These are phyloP conservation scores for Oenanthe javanica DNA, from an alignment of 140 eudicot genomes.

Conservation along the genomic window DNA sequence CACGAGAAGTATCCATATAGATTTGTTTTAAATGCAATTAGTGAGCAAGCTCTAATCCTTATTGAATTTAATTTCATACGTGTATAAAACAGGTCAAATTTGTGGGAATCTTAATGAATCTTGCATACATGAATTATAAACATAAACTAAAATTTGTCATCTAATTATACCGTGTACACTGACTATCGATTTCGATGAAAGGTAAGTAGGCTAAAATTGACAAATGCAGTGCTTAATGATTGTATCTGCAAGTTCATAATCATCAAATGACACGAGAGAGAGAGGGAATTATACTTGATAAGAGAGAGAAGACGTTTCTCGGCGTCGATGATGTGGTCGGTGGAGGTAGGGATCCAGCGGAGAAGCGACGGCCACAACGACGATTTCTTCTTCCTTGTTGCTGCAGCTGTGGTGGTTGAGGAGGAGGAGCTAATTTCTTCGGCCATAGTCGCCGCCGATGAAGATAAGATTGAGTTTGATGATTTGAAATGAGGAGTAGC, in stretches of 20 bases:
- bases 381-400: conserved; percentile 24
- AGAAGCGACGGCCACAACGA: conserved; percentile 66
- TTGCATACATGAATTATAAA: neutral
- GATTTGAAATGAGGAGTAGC: conserved; percentile 12
- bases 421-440: conserved; percentile 36
- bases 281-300: conserved; percentile 43
- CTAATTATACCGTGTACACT: neutral
- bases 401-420: conserved; percentile 17
- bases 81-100: neutral
- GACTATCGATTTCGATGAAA: neutral
- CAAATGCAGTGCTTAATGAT: too few species aligned
- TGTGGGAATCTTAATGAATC: neutral
- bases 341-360: conserved; percentile 90
- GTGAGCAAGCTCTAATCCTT: neutral
- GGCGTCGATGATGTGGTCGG: conserved; percentile 76
- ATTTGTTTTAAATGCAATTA: neutral
- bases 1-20: neutral
- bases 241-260: neutral
- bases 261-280: neutral
- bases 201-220: neutral
- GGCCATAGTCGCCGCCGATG: conserved; percentile 33
- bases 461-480: neutral
- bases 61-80: neutral
- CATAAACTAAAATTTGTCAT: neutral
- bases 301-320: conserved; percentile 89